These are phyloP conservation scores for Prototheca wickerhamii DNA, from an alignment of 163 green algal species.

Conservation along the genomic window DNA sequence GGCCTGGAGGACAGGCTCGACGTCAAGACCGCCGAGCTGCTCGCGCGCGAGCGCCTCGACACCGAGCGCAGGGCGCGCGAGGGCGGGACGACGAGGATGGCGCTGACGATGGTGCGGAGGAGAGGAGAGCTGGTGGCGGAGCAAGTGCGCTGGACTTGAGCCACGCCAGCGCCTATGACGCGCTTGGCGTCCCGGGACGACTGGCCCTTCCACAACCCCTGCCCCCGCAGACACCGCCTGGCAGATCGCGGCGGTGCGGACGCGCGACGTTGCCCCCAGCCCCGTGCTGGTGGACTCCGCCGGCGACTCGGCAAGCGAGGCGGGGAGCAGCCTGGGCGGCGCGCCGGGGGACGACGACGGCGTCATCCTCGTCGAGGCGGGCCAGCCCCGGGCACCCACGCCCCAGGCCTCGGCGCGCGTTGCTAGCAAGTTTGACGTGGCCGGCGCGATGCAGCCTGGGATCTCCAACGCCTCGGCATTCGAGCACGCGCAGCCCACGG, in stretches of 20 bases:
- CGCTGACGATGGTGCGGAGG: not conserved
- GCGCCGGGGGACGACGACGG: no score
- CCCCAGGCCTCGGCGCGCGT: no score
- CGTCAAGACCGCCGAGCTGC: slow-evolving; percentile 78
- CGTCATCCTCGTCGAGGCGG: no score
- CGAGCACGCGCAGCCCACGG: no score
- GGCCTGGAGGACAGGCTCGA: slow-evolving; percentile 81
- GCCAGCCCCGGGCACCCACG: no score
- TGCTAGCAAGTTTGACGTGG: no score
- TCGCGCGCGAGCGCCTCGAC: slow-evolving; percentile 34
- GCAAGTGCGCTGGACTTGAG: no score
- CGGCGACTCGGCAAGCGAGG: not conserved
- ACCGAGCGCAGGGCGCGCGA: not conserved
- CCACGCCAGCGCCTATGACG: no score
- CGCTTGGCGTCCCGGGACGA: no score
- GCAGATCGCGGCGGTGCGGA: slow-evolving; percentile 3
- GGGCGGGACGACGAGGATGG: not conserved
- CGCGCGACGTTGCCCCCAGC: not conserved
- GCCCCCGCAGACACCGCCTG: not conserved
- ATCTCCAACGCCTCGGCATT: no score
- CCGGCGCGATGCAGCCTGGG: no score
- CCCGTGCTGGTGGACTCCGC: not conserved
- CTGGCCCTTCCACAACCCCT: not conserved
- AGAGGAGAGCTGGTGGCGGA: no score
- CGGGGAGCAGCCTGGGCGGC: slow-evolving; percentile 1